These are phyloP conservation scores for Mycena capillaripes DNA, from an alignment of 768 basidiomycete genomes.

Conservation along the genomic window DNA sequence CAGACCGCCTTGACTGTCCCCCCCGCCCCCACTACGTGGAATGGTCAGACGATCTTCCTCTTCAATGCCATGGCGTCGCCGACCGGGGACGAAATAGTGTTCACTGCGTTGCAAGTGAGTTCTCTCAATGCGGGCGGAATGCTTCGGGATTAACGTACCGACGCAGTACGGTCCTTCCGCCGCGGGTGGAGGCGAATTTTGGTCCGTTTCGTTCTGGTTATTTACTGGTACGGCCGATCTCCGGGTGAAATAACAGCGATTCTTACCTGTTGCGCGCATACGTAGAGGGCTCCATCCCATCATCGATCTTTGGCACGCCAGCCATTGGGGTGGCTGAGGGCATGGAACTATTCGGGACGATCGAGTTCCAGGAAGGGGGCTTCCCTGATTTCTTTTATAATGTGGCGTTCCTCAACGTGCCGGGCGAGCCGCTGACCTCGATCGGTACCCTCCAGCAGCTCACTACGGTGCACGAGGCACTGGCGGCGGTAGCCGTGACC, in stretches of 20 bases:
- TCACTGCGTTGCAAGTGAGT: conserved; percentile 7
- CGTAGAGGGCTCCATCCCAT: no score
- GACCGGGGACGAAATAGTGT: conserved; percentile 34
- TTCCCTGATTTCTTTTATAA: no score
- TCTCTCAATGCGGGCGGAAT: background rate
- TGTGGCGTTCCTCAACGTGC: no score
- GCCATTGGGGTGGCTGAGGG: no score
- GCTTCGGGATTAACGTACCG: background rate
- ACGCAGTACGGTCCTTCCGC: conserved; percentile 40
- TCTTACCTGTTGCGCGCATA: no score
- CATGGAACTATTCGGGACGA: no score
- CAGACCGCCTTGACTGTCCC: conserved; percentile 41
- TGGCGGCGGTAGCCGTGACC: conserved; percentile 19
- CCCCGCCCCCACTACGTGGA: conserved; percentile 30
- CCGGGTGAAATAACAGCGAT: no score
- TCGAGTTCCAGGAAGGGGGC: no score
- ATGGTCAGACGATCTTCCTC: conserved; percentile 42
- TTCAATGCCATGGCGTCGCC: conserved; percentile 35
- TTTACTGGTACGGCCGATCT: no score
- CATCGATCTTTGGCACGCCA: conserved; percentile 4
- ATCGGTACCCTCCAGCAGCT: background rate
- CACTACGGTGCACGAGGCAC: no score
- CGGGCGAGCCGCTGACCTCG: conserved; percentile 1
- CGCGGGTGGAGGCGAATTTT: conserved; percentile 42
- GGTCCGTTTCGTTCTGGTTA: conserved; percentile 44